Percentiles rank a stretch among this genome's conserved stretches.
Evolutionary conservation across 78 protist species (phyloP).

Genomic region (Dictyostelium discoideum): DNA sequence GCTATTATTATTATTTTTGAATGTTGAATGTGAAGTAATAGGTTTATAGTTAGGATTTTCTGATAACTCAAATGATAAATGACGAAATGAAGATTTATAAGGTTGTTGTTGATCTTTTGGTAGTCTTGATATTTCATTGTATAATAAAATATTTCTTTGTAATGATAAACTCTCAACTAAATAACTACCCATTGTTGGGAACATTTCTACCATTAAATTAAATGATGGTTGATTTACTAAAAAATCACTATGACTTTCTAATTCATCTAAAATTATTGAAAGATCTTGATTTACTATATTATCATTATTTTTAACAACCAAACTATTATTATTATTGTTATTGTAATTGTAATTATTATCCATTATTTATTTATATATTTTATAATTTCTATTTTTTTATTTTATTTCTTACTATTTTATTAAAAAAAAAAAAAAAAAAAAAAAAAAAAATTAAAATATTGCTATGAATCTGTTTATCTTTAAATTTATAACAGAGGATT

Average conservation of each 20-base stretch:
- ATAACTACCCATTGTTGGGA: not conserved
- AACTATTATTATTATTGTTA: too few species aligned
- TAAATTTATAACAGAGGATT: too few species aligned
- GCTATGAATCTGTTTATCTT: too few species aligned
- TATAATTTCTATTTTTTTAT: not conserved
- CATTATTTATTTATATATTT: not conserved
- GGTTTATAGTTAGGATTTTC: not conserved
- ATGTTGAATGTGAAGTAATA: not conserved
- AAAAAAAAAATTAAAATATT: too few species aligned
- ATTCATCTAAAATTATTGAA: not conserved
- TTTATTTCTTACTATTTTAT: too few species aligned
- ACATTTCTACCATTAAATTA: not conserved
- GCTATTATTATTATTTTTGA: not conserved
- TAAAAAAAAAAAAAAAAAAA: too few species aligned
- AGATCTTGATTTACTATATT: not conserved
- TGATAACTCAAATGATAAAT: not conserved
- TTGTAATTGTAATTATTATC: too few species aligned
- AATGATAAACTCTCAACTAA: not conserved
- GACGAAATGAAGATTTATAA: not conserved
- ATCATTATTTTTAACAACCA: not conserved
- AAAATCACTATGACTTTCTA: not conserved
- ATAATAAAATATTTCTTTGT: not conserved
- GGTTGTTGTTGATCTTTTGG: not conserved
- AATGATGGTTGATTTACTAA: not conserved
- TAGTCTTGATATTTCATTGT: not conserved